phyloP scores from a whole-genome alignment of 257 asterid genomes.

The Solanum ahanhuiri region DNA sequence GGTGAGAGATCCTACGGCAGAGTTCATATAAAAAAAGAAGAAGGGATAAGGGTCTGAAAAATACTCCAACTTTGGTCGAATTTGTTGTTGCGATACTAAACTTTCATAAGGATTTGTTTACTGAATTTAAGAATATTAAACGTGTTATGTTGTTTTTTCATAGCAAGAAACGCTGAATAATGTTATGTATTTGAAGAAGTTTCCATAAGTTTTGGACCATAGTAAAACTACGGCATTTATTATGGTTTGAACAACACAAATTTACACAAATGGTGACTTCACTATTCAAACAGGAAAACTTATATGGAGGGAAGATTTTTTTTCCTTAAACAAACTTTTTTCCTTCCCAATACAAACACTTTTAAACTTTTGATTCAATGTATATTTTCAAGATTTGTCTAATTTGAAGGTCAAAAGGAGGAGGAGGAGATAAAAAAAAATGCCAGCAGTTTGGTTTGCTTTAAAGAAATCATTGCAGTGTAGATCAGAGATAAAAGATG shows the following conservation, averaged over 20 bases:
- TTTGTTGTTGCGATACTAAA: too few relatives aligned
- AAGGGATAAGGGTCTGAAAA: too few relatives aligned
- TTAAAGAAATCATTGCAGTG: slow-evolving; percentile 59
- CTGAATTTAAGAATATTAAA: slow-evolving; percentile 1
- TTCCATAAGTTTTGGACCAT: neutral
- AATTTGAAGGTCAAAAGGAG: neutral
- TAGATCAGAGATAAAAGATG: slow-evolving; percentile 45
- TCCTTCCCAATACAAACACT: neutral
- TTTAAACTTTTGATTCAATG: neutral
- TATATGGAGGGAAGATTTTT: slow-evolving; percentile 8
- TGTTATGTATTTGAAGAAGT: neutral
- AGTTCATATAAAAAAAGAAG: too few relatives aligned
- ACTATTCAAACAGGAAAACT: slow-evolving; percentile 12
- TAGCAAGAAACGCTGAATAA: neutral
- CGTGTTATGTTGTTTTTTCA: neutral
- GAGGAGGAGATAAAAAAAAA: slow-evolving; percentile 5
- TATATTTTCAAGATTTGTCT: neutral
- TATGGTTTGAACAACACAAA: slow-evolving; percentile 6
- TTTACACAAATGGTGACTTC: slow-evolving; percentile 2
- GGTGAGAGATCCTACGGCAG: too few relatives aligned
- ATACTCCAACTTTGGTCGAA: too few relatives aligned
- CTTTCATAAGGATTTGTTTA: neutral
- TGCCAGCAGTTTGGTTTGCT: slow-evolving; percentile 87
- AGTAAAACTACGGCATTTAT: neutral
- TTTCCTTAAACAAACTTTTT: neutral